Evolutionary conservation across 305 asterid genomes (phyloP), one percentile per base, ranked within the genome.

Genomic region (Lippia alba): DNA sequence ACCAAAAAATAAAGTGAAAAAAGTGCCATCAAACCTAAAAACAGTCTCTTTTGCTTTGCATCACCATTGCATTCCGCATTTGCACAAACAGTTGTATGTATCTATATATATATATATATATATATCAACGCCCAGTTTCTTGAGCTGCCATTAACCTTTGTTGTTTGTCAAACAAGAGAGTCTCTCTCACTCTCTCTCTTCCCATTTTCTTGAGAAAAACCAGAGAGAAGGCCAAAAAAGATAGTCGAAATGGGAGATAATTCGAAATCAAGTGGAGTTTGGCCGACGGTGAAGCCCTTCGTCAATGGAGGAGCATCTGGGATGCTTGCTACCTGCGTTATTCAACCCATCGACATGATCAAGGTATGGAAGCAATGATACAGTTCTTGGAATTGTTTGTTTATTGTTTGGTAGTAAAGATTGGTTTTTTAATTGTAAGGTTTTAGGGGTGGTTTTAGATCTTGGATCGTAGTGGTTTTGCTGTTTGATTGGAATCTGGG

Each of bases 281-380:
- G 98, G 97, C 85, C 83, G 0, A 76, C 97, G 0, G 90, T 93
- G 11, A 91, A 93, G 85, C 97, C 98, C 8, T 93, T 93, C 75
- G 82, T 83, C 5, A 93, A 93, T 79, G 97, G 98, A 61, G 96
- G 98, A 49, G 81, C 85, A 14, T 87, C 98, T 40, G 98, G 98
- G 51, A 93, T 93, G 98, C 96, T 89, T 33, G 98, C 98, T 12
- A 93, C 98, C 70, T 91, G 97, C 70, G 97, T 87, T 67, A 87
- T 93, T 67, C 98, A 93, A 73, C 98, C 98, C 65, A 83, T 93
- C 75, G 97, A 93, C 71, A 93, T 91, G 98, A 81, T 93, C 77
- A 93, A 93, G 98, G 98, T 91, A 73, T 60, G 60, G 8, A 40
- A 15, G 1, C 36, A 34, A n/a, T n/a, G 50, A 15, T 11, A 10